Conservation (phyloP, 2,329 filamentous ascomycete genomes). For the Arthrinium phaeospermum region DNA sequence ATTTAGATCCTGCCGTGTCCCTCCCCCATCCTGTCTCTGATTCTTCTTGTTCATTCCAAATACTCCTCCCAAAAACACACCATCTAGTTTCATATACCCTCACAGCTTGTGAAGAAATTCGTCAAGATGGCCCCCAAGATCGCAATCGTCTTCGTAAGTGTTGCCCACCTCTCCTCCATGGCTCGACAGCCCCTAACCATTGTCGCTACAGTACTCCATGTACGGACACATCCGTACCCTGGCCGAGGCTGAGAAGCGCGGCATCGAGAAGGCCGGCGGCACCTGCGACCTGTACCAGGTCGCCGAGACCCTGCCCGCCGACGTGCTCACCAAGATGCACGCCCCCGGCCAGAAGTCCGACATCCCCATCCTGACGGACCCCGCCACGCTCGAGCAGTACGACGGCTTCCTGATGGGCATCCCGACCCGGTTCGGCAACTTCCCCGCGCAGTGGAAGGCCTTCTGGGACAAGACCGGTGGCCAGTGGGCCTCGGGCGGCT, state of each 20-base stretch:
- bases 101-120: constrained; percentile 24
- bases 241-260: constrained; percentile 88
- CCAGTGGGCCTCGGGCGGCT: constrained; percentile 80
- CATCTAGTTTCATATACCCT: background rate
- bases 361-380: constrained; percentile 67
- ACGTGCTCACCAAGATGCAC: constrained; percentile 89
- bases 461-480: constrained; percentile 91
- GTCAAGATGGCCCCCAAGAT: constrained; percentile 85
- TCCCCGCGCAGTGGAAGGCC: constrained; percentile 92
- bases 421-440: constrained; percentile 95
- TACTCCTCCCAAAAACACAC: background rate
- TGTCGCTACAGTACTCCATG: constrained; percentile 75
- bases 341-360: constrained; percentile 76
- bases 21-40: background rate
- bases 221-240: constrained; percentile 88
- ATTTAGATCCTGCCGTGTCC: constrained; percentile 17
- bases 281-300: constrained; percentile 85
- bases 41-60: background rate
- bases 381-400: constrained; percentile 70
- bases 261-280: constrained; percentile 87
- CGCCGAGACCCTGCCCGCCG: constrained; percentile 82
- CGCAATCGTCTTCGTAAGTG: constrained; percentile 84
- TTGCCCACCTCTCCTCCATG: background rate
- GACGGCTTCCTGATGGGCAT: constrained; percentile 93
- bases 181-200: background rate